phyloP scores from a whole-genome alignment of 2,329 filamentous ascomycete genomes.

The Paramyrothecium sp. region DNA sequence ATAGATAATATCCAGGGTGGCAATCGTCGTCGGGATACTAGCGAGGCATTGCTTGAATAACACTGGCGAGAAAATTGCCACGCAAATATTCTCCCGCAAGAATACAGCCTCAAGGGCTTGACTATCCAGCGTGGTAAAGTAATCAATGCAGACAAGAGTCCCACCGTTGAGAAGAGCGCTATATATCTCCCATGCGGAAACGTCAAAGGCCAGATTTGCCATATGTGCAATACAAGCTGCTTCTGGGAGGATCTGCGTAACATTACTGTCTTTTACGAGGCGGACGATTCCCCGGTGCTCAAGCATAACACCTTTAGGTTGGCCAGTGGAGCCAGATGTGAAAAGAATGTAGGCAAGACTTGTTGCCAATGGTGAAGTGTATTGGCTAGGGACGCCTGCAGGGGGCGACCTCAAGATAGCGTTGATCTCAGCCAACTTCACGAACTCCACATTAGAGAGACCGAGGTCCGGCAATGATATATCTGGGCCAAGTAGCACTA shows the following conservation, averaged over 20 bases:
- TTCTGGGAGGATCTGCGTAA: background rate
- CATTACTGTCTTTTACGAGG: constrained; percentile 7
- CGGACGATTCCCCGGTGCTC: constrained; percentile 15
- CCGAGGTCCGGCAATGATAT: background rate
- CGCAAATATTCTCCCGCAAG: constrained; percentile 10
- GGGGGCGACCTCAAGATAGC: background rate
- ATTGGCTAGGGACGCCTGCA: background rate
- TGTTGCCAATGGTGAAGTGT: background rate
- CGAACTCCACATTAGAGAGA: background rate
- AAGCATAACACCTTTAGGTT: constrained; percentile 46
- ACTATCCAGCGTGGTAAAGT: constrained; percentile 6
- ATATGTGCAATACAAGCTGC: constrained; percentile 12
- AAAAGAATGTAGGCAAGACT: constrained; percentile 38
- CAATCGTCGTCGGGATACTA: background rate
- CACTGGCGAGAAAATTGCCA: constrained; percentile 10
- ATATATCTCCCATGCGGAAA: constrained; percentile 15
- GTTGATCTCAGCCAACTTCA: background rate
- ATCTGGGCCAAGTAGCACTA: background rate
- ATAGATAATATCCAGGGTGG: background rate
- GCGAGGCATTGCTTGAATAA: constrained; percentile 15
- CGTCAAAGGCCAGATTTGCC: constrained; percentile 17
- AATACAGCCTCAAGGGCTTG: constrained; percentile 2
- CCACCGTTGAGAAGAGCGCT: constrained; percentile 8
- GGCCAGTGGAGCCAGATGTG: constrained; percentile 50
- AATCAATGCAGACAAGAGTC: constrained; percentile 10